Conservation (phyloP, 495 filamentous ascomycete species). For the Cercophora newfieldiana region DNA sequence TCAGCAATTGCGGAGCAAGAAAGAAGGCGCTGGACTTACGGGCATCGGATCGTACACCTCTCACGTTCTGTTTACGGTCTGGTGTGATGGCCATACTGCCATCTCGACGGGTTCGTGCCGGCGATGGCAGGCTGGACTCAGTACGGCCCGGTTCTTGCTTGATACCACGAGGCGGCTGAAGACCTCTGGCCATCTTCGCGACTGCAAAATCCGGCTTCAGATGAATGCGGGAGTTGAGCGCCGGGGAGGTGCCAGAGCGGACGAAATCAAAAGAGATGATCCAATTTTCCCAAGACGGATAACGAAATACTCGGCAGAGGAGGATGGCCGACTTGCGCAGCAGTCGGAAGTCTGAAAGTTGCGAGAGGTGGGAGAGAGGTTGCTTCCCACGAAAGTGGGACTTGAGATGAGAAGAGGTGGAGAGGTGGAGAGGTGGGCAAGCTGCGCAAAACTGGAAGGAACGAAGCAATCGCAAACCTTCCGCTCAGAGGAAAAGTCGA, state of each 20-base stretch:
- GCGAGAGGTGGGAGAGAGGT: not conserved
- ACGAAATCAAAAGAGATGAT: no score
- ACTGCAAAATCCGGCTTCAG: not conserved
- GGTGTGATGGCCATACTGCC: no score
- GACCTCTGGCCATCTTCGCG: not conserved
- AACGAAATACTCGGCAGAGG: no score
- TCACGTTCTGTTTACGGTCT: not conserved
- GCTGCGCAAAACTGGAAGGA: no score
- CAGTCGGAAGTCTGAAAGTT: no score
- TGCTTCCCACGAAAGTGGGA: not conserved
- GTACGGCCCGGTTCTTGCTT: not conserved
- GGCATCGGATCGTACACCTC: constrained; percentile 21
- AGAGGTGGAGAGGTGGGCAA: not conserved
- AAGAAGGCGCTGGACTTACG: no score
- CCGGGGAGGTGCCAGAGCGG: no score
- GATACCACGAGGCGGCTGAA: not conserved
- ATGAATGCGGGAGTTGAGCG: no score
- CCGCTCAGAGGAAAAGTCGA: not conserved
- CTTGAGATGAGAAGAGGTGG: not conserved
- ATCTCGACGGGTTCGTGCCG: not conserved
- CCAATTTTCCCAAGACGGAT: no score
- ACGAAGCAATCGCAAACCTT: not conserved
- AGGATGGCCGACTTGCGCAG: no score
- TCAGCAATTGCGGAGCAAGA: no score
- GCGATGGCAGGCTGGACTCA: not conserved